These are phyloP conservation scores for Blastocladiella britannica DNA, from an alignment of 192 early-diverging fungal species.

Conservation along the genomic window DNA sequence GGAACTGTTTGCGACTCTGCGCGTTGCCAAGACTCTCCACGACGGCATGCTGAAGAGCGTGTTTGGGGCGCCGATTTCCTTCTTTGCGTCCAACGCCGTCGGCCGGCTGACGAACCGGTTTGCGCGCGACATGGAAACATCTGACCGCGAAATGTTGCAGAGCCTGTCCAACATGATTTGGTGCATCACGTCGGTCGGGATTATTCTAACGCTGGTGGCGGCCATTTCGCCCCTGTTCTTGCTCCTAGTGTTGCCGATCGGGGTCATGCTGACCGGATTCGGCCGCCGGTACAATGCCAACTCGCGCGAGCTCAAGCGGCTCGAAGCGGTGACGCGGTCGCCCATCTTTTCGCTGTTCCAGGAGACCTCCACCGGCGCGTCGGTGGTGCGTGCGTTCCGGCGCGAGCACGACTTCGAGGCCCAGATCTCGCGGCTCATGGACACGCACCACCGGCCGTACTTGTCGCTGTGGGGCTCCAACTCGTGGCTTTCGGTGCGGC, in stretches of 20 bases:
- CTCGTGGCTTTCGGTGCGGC: slow-evolving; percentile 71
- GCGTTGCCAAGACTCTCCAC: slow-evolving; percentile 36
- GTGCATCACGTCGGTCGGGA: slow-evolving; percentile 27
- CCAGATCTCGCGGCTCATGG: slow-evolving; percentile 32
- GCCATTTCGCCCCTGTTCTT: slow-evolving; percentile 54
- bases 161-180: slow-evolving; percentile 14
- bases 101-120: slow-evolving; percentile 50
- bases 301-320: slow-evolving; percentile 52
- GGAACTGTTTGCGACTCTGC: slow-evolving; percentile 5
- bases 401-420: slow-evolving; percentile 39
- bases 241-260: slow-evolving; percentile 33
- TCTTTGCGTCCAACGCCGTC: slow-evolving; percentile 79
- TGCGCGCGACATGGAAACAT: slow-evolving; percentile 63
- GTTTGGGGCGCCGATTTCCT: slow-evolving; percentile 49
- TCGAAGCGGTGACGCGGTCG: slow-evolving; percentile 47
- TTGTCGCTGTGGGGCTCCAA: slow-evolving; percentile 72
- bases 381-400: slow-evolving; percentile 72
- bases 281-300: slow-evolving; percentile 41
- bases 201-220: slow-evolving; percentile 32
- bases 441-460: slow-evolving; percentile 70
- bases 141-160: slow-evolving; percentile 43
- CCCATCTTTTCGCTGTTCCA: slow-evolving; percentile 47
- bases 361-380: slow-evolving; percentile 43
- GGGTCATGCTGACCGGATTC: slow-evolving; percentile 28
- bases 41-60: slow-evolving; percentile 27